Evolutionary conservation across 2,329 filamentous ascomycete species (phyloP), one percentile per base, ranked within the genome.

Genomic region (Colletotrichum eleusines): DNA sequence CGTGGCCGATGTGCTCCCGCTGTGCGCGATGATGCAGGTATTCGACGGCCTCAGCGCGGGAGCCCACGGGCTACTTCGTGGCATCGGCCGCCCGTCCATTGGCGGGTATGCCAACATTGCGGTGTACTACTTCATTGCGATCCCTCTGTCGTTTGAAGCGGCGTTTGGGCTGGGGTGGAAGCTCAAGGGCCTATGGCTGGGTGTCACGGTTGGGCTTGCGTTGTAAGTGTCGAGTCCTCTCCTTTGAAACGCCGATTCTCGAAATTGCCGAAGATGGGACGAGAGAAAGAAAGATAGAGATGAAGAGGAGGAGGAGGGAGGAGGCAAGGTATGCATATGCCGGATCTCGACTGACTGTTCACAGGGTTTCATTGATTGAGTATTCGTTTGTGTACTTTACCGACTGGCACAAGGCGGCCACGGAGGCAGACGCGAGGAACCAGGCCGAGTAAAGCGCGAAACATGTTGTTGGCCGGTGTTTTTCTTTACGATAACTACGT

Each of bases 41-140:
- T 95, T 97, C 76, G 95, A 99, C 80, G 90, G 92, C 1, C 80
- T 97, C 23, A 90, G 93, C 0, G 89, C 92, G 3, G 91, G 91
- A 48, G 94, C 93, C 68, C 95, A 96, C 76, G 95, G 95, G 35
- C 86, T 98, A 48, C 86, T 98, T 35, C 88, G 96, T 51, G 95
- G 95, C 16, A 88, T 98, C 20, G 96, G 96, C 3, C 89, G 93
- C 69, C 95, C 98, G 80, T 91, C 94, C 73, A 90, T 98, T 67
- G 95, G 95, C 16, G 95, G 95, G 0, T 97, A 95, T 75, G 91
- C 95, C 9, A 97, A 96, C 76, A 82, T 98, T 2, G 89, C 94
- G 60, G 91, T 91, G 28, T 98, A 98, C 82, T 99, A 98, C 80
- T 83, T 88, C 23, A 87, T 98, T 33, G 95, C 94, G 0, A 85